Conservation (phyloP, 306 rosid genomes). For the Cajanus cajan region DNA sequence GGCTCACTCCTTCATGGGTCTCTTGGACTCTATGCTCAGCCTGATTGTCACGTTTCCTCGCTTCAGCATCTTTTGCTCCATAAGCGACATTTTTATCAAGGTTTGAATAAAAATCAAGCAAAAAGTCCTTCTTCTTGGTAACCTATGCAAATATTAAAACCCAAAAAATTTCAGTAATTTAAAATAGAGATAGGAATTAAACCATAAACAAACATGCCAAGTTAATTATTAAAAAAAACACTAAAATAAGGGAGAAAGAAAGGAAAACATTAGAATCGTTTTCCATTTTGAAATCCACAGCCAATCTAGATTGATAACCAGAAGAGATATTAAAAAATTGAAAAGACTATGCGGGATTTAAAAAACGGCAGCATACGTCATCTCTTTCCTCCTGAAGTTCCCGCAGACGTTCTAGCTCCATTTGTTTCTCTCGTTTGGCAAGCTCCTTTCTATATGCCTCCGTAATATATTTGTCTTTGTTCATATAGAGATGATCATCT, state of each 20-base stretch:
- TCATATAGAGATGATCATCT: slow-evolving; percentile 80
- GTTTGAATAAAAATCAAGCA: slow-evolving; percentile 77
- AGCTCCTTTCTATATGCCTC: slow-evolving; percentile 86
- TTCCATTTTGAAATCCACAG: background rate
- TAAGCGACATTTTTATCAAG: slow-evolving; percentile 78
- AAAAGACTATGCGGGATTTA: background rate
- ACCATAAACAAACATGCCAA: background rate
- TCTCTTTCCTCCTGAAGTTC: slow-evolving; percentile 79
- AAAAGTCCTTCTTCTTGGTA: slow-evolving; percentile 80
- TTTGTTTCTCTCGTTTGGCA: slow-evolving; percentile 70
- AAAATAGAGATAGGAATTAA: background rate
- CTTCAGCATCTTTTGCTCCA: slow-evolving; percentile 56
- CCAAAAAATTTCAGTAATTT: slow-evolving; percentile 10
- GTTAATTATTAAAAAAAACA: background rate
- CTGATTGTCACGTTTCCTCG: slow-evolving; percentile 38
- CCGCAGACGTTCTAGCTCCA: slow-evolving; percentile 74
- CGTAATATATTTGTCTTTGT: slow-evolving; percentile 82
- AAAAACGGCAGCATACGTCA: slow-evolving; percentile 53
- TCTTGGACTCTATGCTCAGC: slow-evolving; percentile 41
- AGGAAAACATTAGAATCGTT: background rate
- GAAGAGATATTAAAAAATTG: slow-evolving; percentile 9
- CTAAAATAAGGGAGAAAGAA: background rate
- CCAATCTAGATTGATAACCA: slow-evolving; percentile 18
- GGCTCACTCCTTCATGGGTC: slow-evolving; percentile 14
- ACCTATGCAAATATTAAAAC: slow-evolving; percentile 47